Percentiles rank a stretch among this genome's conserved stretches.
Evolutionary conservation across 78 protist genomes (phyloP).

Genomic region (Trichosphaerium sp.): DNA sequence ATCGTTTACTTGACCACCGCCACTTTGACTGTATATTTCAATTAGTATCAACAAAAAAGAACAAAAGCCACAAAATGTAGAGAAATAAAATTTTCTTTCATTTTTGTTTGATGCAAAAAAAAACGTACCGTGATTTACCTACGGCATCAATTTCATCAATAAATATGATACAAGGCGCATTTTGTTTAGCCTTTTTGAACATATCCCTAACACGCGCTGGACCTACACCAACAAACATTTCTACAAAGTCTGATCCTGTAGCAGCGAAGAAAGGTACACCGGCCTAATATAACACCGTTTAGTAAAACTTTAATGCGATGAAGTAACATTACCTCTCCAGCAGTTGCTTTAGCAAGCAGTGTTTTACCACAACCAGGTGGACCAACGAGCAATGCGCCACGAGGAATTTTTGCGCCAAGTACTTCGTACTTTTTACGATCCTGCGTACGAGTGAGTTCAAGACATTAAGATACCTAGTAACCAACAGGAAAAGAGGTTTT

Average conservation of each 20-base stretch:
- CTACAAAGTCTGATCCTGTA: constrained; percentile 92
- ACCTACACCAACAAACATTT: constrained; percentile 96
- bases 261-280: constrained; percentile 86
- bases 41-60: no score
- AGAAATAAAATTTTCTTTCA: constrained; percentile 37
- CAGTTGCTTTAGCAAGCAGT: constrained; percentile 47
- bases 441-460: no score
- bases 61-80: no score
- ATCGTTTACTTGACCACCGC: no score
- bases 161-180: constrained; percentile 81
- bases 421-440: constrained; percentile 31
- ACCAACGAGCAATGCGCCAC: constrained; percentile 85
- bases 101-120: no score
- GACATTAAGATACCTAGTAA: no score
- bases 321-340: constrained; percentile 89
- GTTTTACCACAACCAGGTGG: constrained; percentile 93
- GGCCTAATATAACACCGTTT: constrained; percentile 91
- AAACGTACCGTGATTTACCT: constrained; percentile 35
- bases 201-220: constrained; percentile 79
- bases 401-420: constrained; percentile 87
- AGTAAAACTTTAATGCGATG: no score
- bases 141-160: constrained; percentile 93
- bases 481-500: no score
- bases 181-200: constrained; percentile 74
- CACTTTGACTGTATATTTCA: no score